A percentile compares a stretch with the other conserved stretches of the same genome.
phyloP scores from a whole-genome alignment of 495 filamentous ascomycete genomes.

The Aspergillus heteromorphus region DNA sequence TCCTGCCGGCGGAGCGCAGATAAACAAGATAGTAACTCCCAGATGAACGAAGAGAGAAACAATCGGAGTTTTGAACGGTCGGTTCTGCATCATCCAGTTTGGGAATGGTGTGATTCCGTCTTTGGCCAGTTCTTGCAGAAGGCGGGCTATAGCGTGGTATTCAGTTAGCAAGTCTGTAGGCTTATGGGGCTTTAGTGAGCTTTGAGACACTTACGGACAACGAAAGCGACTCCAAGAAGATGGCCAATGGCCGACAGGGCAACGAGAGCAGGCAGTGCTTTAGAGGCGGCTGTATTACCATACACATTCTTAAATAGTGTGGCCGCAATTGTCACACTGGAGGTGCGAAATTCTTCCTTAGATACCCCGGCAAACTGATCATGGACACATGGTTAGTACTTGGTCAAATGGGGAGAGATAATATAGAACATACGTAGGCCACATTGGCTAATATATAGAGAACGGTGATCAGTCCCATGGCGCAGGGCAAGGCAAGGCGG shows the following conservation, averaged over 20 bases:
- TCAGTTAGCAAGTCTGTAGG: not conserved
- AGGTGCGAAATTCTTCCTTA: conserved; percentile 20
- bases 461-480: conserved; percentile 51
- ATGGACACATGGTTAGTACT: not conserved
- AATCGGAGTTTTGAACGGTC: conserved; percentile 60
- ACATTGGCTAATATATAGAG: conserved; percentile 64
- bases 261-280: conserved; percentile 40
- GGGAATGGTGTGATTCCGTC: conserved; percentile 65
- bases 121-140: conserved; percentile 62
- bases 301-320: conserved; percentile 26
- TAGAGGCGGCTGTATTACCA: conserved; percentile 20
- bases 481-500: conserved; percentile 52
- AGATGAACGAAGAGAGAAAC: conserved; percentile 56
- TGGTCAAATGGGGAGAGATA: not conserved
- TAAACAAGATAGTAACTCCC: conserved; percentile 56
- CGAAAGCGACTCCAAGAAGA: conserved; percentile 50
- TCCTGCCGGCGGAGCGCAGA: conserved; percentile 52
- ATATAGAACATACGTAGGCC: conserved; percentile 41
- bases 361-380: conserved; percentile 23
- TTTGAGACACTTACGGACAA: conserved; percentile 16
- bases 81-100: conserved; percentile 52
- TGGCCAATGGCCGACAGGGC: conserved; percentile 62
- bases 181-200: not conserved
- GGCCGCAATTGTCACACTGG: conserved; percentile 24
- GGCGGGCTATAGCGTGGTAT: conserved; percentile 44